Evolutionary conservation across 2,329 filamentous ascomycete species (phyloP).

Genomic region (Neofusicoccum laricinum): DNA sequence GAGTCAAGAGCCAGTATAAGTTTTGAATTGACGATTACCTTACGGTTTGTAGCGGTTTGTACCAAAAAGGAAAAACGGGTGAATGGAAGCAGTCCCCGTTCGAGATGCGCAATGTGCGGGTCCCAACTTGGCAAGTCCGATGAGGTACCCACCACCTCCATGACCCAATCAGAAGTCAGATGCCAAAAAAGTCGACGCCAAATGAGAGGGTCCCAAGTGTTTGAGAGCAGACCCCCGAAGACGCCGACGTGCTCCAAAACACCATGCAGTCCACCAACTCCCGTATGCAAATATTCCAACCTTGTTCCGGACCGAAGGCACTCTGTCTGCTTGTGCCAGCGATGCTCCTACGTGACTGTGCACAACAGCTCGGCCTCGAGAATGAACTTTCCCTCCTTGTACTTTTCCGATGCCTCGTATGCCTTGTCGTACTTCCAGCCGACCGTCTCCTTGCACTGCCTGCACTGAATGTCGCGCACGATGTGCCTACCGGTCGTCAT

Average conservation of each 20-base stretch:
- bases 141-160: not conserved
- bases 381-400: conserved; percentile 98
- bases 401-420: conserved; percentile 87
- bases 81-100: not conserved
- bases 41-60: not conserved
- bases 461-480: conserved; percentile 88
- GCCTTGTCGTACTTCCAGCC: conserved; percentile 99
- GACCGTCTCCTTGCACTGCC: conserved; percentile 87
- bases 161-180: not conserved
- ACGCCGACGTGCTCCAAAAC: conserved; percentile 4
- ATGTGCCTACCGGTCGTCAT: conserved; percentile 97
- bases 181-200: not conserved
- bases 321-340: not conserved
- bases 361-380: conserved; percentile 88
- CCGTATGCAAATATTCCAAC: conserved; percentile 4
- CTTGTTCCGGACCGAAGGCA: not conserved
- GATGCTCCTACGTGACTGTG: conserved; percentile 55
- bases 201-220: not conserved
- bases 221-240: not conserved
- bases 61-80: not conserved
- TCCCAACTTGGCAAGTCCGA: not conserved
- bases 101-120: not conserved
- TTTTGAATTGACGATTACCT: not conserved
- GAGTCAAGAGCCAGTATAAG: not conserved
- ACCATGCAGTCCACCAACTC: conserved; percentile 4